Evolutionary conservation across 441 rosid species (phyloP), one percentile per base, ranked within the genome.

Genomic region (Manihot esculenta): DNA sequence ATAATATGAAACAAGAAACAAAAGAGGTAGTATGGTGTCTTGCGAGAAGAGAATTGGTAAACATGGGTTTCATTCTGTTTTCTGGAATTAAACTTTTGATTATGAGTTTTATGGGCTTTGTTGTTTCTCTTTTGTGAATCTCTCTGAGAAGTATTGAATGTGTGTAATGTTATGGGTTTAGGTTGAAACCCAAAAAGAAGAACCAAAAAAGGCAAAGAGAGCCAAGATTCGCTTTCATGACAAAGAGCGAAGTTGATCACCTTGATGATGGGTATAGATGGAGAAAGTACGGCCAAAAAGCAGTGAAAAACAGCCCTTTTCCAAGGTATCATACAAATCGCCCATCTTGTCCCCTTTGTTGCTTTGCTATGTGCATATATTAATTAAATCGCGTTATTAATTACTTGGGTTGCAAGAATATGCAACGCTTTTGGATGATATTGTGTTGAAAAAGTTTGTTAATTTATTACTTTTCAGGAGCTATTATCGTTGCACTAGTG

Each of bases 211-310:
- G 79, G 85, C 80, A 82, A 79, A 87, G 93, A 74, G 93, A 90
- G 49, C 89, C 94, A 65, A 86, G 92, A 82, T 86, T 88, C 81
- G 99, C 99, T 61, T 94, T 94, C 88, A 86, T 92, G 84, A 94
- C 99, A 1, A 88, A 92, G 86, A 92, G 97, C 54, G 98, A 94
- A 72, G 81, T 92, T 45, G 98, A 94, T 83, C 92, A 92, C 35
- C 81, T 94, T 27, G 99, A 94, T 70, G 99, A 94, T 42, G 97
- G 99, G 18, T 94, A 83, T 73, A 81, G 97, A 44, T 94, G 99
- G 99, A 89, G 99, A 71, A 94, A 94, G 69, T 94, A 94, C 80
- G 99, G 99, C 57, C 99, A 94, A 59, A 94, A 94, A 79, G 97
- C 99, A 70, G 97, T 94, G 68, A 94, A 92, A 73, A 92, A 92